Base-by-base conservation (phyloP, 176 grass and related monocot species). In the Areca catechu region DNA sequence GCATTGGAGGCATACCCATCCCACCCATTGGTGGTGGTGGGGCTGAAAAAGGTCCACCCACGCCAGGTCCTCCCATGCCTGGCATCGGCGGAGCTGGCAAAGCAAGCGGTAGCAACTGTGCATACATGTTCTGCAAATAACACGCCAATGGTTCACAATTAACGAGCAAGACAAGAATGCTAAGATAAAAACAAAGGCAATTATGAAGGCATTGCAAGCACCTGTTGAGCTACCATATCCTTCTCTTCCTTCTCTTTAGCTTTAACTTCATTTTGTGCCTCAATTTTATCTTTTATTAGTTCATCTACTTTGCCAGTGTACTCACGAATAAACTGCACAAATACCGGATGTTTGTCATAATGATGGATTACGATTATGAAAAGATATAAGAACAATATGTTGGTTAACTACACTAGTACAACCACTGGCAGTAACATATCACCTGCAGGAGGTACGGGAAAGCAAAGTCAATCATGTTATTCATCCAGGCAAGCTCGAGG, bases 401-500 rank as follows among this genome's bases (percentile, higher is more conserved):
- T 43, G 10, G 34, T 43, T 12, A 43, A 43, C 34, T 29, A 6
- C 27, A 29, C 27, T 43, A 43, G 10, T 43, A 43, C 34, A 43
- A 43, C 34, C 34, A 43, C 34, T 12, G 1, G 34, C 34, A 0
- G 34, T 43, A 12, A 56, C 43, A 49, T 61, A 19, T 54, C 80
- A 98, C 94, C 94, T 98, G 94, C 53, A 98, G 69, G 49, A 98
- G 65, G 77, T 86, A 98, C 66, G 94, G 94, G 81, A 98, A 93
- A 61, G 87, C 87, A 71, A 98, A 93, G 73, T 93, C 94, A 22
- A 98, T 30, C 88, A 98, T 89, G 65, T 91, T 88, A 69, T 98
- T 98, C 64, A 88, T 83, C 88, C 94, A 98, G 25, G 94, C 94
- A 79, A 93, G 94, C 76, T 98, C 94, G 66, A 98, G 88, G 22